A percentile compares a stretch with the other conserved stretches of the same genome.
Evolutionary conservation across 192 early-diverging fungal species (phyloP).

Genomic region (Backusella luteola): DNA sequence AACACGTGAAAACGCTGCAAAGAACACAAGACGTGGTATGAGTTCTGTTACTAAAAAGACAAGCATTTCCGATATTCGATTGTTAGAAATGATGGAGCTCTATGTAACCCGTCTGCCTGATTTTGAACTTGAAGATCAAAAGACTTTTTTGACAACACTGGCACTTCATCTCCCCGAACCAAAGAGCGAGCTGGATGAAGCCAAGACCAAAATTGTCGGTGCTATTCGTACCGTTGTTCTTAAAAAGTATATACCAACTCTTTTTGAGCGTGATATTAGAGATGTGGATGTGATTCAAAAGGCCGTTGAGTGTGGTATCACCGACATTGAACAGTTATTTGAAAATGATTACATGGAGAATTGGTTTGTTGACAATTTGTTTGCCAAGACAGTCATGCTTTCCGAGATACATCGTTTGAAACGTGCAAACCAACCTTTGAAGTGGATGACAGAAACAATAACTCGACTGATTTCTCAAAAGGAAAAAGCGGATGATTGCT

Average conservation of each 20-base stretch:
- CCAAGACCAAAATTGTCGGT: neutral
- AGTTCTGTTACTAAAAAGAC: constrained; percentile 43
- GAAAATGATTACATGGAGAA: neutral
- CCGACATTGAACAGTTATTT: neutral
- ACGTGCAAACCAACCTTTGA: neutral
- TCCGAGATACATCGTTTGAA: constrained; percentile 8
- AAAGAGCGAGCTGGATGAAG: neutral
- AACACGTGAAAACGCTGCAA: constrained; percentile 18
- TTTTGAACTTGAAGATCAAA: neutral
- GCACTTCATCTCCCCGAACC: constrained; percentile 8
- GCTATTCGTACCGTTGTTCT: neutral
- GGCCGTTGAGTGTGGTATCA: constrained; percentile 9
- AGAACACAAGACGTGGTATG: constrained; percentile 40
- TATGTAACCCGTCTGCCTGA: neutral
- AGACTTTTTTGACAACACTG: constrained; percentile 4
- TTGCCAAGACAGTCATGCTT: constrained; percentile 3
- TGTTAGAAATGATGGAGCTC: constrained; percentile 17
- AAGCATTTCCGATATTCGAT: constrained; percentile 31
- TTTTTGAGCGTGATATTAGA: neutral
- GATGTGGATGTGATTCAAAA: neutral
- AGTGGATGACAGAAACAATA: neutral
- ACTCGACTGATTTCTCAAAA: neutral
- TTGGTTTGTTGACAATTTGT: neutral
- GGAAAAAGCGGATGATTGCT: neutral
- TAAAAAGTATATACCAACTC: constrained; percentile 1